Percentiles rank a stretch among this genome's conserved stretches.
phyloP scores from a whole-genome alignment of 2,329 filamentous ascomycete species.

The Phyllosticta citriasiana region DNA sequence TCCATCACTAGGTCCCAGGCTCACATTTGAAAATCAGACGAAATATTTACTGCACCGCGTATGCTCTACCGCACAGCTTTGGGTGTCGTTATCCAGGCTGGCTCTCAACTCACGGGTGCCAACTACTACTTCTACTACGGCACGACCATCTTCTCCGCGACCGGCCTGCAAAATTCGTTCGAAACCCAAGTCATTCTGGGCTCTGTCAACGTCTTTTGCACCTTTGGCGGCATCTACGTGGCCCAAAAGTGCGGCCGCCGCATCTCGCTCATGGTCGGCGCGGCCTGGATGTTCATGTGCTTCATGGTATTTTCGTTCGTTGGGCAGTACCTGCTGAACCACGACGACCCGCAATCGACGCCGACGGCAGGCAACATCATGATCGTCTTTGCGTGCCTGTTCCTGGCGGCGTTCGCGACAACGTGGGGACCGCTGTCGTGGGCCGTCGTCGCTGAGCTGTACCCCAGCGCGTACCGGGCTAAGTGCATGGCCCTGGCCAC shows the following conservation, averaged over 20 bases:
- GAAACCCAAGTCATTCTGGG: slow-evolving; percentile 39
- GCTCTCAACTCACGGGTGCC: slow-evolving; percentile 60
- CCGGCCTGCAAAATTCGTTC: slow-evolving; percentile 27
- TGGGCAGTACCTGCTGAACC: slow-evolving; percentile 27
- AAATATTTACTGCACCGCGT: slow-evolving; percentile 55
- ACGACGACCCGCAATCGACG: slow-evolving; percentile 16
- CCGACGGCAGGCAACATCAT: slow-evolving; percentile 21
- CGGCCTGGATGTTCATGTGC: slow-evolving; percentile 35
- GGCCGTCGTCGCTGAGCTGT: slow-evolving; percentile 27
- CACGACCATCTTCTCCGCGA: slow-evolving; percentile 16
- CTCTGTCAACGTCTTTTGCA: slow-evolving; percentile 39
- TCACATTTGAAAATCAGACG: slow-evolving; percentile 29
- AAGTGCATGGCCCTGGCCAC: slow-evolving; percentile 31
- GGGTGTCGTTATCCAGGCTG: slow-evolving; percentile 58
- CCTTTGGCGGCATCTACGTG: slow-evolving; percentile 37
- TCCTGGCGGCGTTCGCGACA: slow-evolving; percentile 26
- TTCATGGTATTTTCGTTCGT: slow-evolving; percentile 47
- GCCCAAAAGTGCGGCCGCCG: slow-evolving; percentile 41
- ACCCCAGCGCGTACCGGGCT: slow-evolving; percentile 23
- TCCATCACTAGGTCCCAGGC: slow-evolving; percentile 14
- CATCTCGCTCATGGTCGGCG: slow-evolving; percentile 37
- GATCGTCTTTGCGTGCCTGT: slow-evolving; percentile 27
- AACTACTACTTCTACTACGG: slow-evolving; percentile 37
- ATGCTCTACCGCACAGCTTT: slow-evolving; percentile 56
- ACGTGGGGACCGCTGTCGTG: slow-evolving; percentile 25